Percentiles rank a stretch among this genome's conserved stretches.
phyloP scores from a whole-genome alignment of 148 eudicot genomes.

The Rhododendron simsii region DNA sequence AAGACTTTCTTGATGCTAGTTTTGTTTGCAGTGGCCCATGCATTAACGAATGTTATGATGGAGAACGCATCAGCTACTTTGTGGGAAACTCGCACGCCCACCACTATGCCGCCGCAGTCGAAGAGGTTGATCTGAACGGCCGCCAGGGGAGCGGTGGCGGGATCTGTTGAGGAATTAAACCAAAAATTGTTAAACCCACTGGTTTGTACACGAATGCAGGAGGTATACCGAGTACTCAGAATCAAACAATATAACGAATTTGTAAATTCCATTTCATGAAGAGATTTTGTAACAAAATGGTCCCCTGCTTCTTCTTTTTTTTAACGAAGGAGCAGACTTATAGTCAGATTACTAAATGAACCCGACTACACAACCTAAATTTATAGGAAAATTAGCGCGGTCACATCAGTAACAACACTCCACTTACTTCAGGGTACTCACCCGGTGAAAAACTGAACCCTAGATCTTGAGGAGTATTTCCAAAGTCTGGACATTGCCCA shows the following conservation, averaged over 20 bases:
- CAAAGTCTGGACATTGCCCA: too few species aligned
- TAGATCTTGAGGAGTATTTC: too few species aligned
- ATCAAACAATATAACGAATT: not conserved
- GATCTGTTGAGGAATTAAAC: not conserved
- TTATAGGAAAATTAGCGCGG: too few species aligned
- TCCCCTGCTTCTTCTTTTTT: not conserved
- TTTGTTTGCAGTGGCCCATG: conserved; percentile 15
- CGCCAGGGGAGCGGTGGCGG: not conserved
- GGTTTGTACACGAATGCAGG: too few species aligned
- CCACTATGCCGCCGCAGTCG: conserved; percentile 7
- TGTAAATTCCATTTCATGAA: not conserved
- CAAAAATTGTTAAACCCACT: not conserved
- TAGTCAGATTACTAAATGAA: too few species aligned
- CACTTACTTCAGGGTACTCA: too few species aligned
- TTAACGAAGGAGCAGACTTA: too few species aligned
- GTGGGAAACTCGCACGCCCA: conserved; percentile 12
- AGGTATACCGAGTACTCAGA: too few species aligned
- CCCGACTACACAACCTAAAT: too few species aligned
- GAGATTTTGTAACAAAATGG: not conserved
- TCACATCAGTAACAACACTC: too few species aligned
- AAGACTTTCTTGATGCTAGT: not conserved
- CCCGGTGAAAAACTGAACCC: rapidly evolving
- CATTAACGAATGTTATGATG: conserved; percentile 8
- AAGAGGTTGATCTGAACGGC: conserved; percentile 8
- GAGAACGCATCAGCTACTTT: conserved; percentile 16